Evolutionary conservation across 345 rosid species (phyloP), one percentile per base, ranked within the genome.

Genomic region (Garcia nutans): DNA sequence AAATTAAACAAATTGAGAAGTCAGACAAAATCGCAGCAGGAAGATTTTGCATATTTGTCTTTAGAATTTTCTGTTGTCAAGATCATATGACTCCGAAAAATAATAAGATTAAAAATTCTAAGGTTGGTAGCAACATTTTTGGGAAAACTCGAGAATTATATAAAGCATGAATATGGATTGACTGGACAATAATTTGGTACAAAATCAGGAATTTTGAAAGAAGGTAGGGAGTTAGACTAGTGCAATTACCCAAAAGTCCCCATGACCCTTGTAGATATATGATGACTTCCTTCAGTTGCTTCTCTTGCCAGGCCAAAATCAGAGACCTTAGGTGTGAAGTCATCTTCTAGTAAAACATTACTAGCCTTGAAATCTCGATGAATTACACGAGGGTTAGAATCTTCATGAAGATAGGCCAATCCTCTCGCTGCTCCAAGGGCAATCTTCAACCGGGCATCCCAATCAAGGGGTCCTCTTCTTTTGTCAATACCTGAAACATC

Each of bases 351-450:
- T 73, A 93, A 85, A 73, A 96, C 93, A 78, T 96, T 96, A 78
- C 99, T 92, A 82, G 98, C 97, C 88, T 96, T 93, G 82, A 96
- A 96, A 87, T 96, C 99, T 45, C 98, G 88, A 83, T 96, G 98
- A 80, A 96, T 96, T 59, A 96, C 98, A 52, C 97, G 97, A 64
- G 99, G 99, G 62, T 92, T 96, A 60, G 99, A 96, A 85, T 96
- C 99, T 86, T 96, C 99, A 76, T 96, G 99, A 80, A 96, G 98
- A 87, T 96, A 96, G 71, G 99, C 98, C 85, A 96, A 82, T 65
- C 97, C 98, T 85, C 99, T 89, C 2, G 99, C 99, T 68, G 99
- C 97, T 84, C 99, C 99, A 45, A 96, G 95, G 80, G 99, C 97
- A 79, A 96, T 89, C 83, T 96, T 96, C 88, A 96, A 76, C 78